A percentile compares a stretch with the other conserved stretches of the same genome.
Conservation (phyloP, 768 basidiomycete species). For the Mycena maculata region DNA sequence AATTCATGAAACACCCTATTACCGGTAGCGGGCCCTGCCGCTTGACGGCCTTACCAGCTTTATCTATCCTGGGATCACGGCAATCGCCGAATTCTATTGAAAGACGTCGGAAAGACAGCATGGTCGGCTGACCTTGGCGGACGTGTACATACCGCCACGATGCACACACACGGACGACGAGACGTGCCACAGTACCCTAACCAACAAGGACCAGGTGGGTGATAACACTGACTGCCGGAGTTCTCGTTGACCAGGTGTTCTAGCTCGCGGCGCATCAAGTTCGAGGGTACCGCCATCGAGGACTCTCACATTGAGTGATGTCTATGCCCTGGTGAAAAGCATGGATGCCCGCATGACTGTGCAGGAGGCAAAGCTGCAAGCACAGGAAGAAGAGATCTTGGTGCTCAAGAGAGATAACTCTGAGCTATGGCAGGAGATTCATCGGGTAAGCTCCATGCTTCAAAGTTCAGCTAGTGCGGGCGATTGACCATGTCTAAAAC, state of each 20-base stretch:
- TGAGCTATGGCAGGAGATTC: conserved; percentile 7
- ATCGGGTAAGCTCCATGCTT: neutral
- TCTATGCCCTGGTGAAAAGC: neutral
- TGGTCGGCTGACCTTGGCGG: neutral
- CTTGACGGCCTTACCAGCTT: too few species aligned
- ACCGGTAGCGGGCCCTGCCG: too few species aligned
- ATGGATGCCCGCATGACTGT: neutral
- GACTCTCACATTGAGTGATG: neutral
- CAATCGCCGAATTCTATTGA: neutral
- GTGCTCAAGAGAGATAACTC: too few species aligned
- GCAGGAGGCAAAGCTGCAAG: neutral
- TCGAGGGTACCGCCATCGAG: neutral
- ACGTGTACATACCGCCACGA: neutral
- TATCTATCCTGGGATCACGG: too few species aligned
- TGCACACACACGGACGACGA: neutral
- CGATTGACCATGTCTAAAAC: neutral
- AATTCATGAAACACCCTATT: too few species aligned
- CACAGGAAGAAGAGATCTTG: conserved; percentile 2
- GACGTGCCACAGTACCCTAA: neutral
- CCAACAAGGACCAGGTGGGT: neutral
- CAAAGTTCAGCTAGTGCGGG: neutral
- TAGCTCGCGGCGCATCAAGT: neutral
- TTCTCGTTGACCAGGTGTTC: neutral
- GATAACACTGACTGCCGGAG: neutral
- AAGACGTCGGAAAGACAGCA: neutral